A percentile compares a stretch with the other conserved stretches of the same genome.
Evolutionary conservation across 768 basidiomycete species (phyloP).

Genomic region (Suillus lakei): DNA sequence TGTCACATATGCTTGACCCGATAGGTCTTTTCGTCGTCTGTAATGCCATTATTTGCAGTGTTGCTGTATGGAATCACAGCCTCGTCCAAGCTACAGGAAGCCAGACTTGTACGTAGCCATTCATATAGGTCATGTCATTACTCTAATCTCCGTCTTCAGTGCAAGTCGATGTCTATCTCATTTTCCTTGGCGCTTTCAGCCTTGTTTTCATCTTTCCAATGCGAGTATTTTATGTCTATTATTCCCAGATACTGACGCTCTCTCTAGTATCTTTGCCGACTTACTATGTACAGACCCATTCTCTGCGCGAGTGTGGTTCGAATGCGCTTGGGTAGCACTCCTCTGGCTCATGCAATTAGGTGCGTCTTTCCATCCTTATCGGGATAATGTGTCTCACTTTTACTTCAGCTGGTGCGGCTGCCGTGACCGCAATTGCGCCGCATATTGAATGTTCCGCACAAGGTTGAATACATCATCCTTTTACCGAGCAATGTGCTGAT

Average conservation of each 20-base stretch:
- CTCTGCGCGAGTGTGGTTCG: slow-evolving; percentile 72
- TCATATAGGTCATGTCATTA: slow-evolving; percentile 6
- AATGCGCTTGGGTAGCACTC: slow-evolving; percentile 61
- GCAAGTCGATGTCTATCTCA: slow-evolving; percentile 62
- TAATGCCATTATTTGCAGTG: slow-evolving; percentile 66
- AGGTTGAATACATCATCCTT: slow-evolving; percentile 26
- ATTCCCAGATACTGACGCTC: slow-evolving; percentile 9
- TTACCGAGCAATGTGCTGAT: not conserved
- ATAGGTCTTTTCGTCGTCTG: slow-evolving; percentile 65
- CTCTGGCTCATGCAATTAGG: slow-evolving; percentile 66
- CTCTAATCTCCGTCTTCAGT: slow-evolving; percentile 32
- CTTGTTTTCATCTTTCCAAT: slow-evolving; percentile 61
- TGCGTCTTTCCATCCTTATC: slow-evolving; percentile 35
- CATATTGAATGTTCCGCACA: slow-evolving; percentile 38
- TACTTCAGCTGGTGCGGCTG: slow-evolving; percentile 56
- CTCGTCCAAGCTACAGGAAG: slow-evolving; percentile 41
- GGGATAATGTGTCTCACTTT: slow-evolving; percentile 3
- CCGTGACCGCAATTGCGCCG: slow-evolving; percentile 47
- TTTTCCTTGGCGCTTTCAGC: slow-evolving; percentile 62
- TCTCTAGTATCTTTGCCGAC: slow-evolving; percentile 60
- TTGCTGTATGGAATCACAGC: slow-evolving; percentile 72
- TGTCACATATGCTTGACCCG: not conserved
- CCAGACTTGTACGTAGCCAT: slow-evolving; percentile 43
- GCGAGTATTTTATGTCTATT: slow-evolving; percentile 42
- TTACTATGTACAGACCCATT: slow-evolving; percentile 54